Conservation (phyloP, 2,329 filamentous ascomycete species). For the Epichloe festucae region DNA sequence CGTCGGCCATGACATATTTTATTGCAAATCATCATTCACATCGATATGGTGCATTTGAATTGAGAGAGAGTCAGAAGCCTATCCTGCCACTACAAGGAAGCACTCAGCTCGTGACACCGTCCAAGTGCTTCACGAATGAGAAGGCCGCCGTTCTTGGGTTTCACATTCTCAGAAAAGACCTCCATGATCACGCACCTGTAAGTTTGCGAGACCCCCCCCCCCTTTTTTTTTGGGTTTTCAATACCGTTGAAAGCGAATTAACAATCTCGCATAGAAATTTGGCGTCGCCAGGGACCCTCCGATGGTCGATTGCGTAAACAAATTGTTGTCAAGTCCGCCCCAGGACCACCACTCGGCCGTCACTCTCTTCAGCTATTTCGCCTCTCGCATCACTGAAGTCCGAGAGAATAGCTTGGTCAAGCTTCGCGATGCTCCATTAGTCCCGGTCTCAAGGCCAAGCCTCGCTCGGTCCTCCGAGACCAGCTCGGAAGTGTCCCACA, state of each 20-base stretch:
- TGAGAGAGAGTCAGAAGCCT: slow-evolving; percentile 38
- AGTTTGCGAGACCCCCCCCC: slow-evolving; percentile 7
- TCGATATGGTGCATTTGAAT: slow-evolving; percentile 54
- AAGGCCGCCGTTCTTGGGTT: slow-evolving; percentile 69
- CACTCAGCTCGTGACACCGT: slow-evolving; percentile 56
- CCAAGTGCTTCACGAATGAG: slow-evolving; percentile 71
- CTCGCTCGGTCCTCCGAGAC: slow-evolving; percentile 21
- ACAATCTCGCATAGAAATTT: slow-evolving; percentile 44
- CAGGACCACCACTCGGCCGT: slow-evolving; percentile 51
- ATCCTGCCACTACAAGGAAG: slow-evolving; percentile 64
- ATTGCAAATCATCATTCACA: slow-evolving; percentile 68
- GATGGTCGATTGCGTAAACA: slow-evolving; percentile 62
- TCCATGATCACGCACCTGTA: slow-evolving; percentile 61
- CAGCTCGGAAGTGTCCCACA: slow-evolving; percentile 18
- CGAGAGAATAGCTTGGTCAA: slow-evolving; percentile 44
- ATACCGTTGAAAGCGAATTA: neutral
- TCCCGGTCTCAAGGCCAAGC: slow-evolving; percentile 45
- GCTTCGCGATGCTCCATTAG: slow-evolving; percentile 53
- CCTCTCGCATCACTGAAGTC: slow-evolving; percentile 62
- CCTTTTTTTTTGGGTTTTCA: neutral
- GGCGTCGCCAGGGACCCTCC: slow-evolving; percentile 74
- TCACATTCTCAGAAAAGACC: slow-evolving; percentile 57
- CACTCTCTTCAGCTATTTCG: slow-evolving; percentile 71
- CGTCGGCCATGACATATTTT: slow-evolving; percentile 68
- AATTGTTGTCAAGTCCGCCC: slow-evolving; percentile 61